Base-by-base conservation (phyloP, 768 basidiomycete species). In the Roridomyces roridus region DNA sequence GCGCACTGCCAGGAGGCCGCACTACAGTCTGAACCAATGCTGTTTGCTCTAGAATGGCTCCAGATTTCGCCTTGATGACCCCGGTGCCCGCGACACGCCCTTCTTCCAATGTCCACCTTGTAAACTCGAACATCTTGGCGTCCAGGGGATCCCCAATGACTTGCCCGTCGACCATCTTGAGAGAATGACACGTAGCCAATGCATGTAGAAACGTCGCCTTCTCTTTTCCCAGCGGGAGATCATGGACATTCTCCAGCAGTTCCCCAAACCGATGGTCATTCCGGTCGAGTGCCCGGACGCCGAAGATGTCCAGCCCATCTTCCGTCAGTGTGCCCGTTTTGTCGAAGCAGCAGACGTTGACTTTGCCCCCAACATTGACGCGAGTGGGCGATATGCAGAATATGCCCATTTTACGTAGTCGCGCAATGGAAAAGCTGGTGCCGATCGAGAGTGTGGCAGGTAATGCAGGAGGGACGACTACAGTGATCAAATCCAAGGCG, bases 321-420 rank as follows among this genome's bases (percentile, higher is more conserved):
- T 99, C 97, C 1, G 97, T 99, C 21, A 99, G 80, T 9, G 97
- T 99, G 8, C 97, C 97, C 1, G 97, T 99, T 76, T 99, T 99
- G 79, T 99, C 97, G 67, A 99, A 99, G 68, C 96, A 98, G 65
- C 94, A 94, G 10, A 98, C 89, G 62, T 98, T 98, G 74, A 98
- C 80, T 75, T 97, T 96, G 10, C 97, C 97, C 1, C 87, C 93
- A 42, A 99, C 85, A 66, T 99, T 99, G 65, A 99, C 91, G 43
- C 97, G 80, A 63, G 88, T 95, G 0, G 97, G 97, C 0, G 97
- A 94, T 58, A 98, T 98, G 71, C 97, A 99, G 77, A 91, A 98
- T 51, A 99, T 91, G 12, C 91, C 92, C 24, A 80, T 75, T 68
- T 91, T 93, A 46, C 94, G 89, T 17, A 99, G 83, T 50, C 97